Percentiles rank a stretch among this genome's conserved stretches.
Conservation (phyloP, 441 rosid genomes). For the Populus tomentosa region DNA sequence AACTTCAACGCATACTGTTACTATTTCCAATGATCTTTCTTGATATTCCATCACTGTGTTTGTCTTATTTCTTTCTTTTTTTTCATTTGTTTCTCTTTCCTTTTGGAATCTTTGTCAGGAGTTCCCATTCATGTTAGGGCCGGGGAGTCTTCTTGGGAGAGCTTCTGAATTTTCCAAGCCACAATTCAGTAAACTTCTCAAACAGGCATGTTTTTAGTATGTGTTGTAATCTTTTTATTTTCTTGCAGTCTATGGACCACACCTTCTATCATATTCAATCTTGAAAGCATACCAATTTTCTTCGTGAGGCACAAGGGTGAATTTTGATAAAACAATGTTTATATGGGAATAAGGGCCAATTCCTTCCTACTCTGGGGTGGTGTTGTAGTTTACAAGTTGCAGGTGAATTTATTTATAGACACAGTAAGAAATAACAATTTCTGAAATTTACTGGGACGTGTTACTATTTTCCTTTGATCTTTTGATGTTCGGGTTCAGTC, state of each 20-base stretch:
- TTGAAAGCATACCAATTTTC: not conserved
- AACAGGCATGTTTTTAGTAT: conserved; percentile 27
- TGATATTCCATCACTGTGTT: not conserved
- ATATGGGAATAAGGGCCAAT: no score
- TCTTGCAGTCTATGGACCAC: not conserved
- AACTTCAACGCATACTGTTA: not conserved
- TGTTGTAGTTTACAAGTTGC: no score
- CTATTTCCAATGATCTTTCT: not conserved
- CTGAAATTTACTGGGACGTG: no score
- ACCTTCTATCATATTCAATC: not conserved
- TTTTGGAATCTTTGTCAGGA: conserved; percentile 27
- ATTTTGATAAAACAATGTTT: not conserved
- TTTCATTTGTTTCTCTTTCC: not conserved
- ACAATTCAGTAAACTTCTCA: conserved; percentile 34
- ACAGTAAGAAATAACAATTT: no score
- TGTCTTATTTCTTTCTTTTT: not conserved
- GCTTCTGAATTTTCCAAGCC: conserved; percentile 30
- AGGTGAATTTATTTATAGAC: no score
- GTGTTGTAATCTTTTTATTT: not conserved
- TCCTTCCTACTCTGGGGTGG: no score
- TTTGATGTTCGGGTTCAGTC: no score
- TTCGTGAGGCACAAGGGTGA: not conserved
- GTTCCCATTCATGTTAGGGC: conserved; percentile 30
- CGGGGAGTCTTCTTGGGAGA: conserved; percentile 25
- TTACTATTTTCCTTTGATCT: no score